Conservation (phyloP, 2,329 filamentous ascomycete genomes). For the Chaetomium olivaceum region DNA sequence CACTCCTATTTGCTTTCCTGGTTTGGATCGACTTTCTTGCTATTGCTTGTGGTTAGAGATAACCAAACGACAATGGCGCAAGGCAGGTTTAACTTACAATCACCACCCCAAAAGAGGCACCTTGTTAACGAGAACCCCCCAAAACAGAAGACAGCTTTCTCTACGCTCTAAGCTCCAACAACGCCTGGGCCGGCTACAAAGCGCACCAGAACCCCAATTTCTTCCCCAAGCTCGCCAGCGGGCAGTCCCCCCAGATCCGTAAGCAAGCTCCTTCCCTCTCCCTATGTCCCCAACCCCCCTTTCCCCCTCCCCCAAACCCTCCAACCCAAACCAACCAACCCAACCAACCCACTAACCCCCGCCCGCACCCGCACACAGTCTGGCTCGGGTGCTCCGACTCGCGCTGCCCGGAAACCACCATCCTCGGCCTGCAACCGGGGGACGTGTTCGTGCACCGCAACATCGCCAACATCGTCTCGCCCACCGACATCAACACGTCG, state of each 20-base stretch:
- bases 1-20: background rate
- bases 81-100: background rate
- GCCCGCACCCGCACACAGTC: slow-evolving; percentile 51
- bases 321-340: slow-evolving; percentile 1
- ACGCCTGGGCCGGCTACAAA: slow-evolving; percentile 68
- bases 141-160: slow-evolving; percentile 57
- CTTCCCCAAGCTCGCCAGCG: slow-evolving; percentile 66
- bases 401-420: slow-evolving; percentile 78
- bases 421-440: slow-evolving; percentile 75
- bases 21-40: background rate
- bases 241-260: slow-evolving; percentile 66
- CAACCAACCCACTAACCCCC: background rate
- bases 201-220: slow-evolving; percentile 67
- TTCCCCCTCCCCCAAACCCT: background rate
- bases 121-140: background rate
- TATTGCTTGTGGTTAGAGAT: background rate
- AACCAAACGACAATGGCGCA: slow-evolving; percentile 14
- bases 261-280: slow-evolving; percentile 40
- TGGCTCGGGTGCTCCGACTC: slow-evolving; percentile 90
- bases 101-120: background rate
- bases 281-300: background rate
- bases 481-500: slow-evolving; percentile 72
- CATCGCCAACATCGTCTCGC: slow-evolving; percentile 79
- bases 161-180: slow-evolving; percentile 67
- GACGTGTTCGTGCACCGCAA: slow-evolving; percentile 90